Conservation (phyloP, 2,329 filamentous ascomycete genomes). For the Aureobasidium sp. region DNA sequence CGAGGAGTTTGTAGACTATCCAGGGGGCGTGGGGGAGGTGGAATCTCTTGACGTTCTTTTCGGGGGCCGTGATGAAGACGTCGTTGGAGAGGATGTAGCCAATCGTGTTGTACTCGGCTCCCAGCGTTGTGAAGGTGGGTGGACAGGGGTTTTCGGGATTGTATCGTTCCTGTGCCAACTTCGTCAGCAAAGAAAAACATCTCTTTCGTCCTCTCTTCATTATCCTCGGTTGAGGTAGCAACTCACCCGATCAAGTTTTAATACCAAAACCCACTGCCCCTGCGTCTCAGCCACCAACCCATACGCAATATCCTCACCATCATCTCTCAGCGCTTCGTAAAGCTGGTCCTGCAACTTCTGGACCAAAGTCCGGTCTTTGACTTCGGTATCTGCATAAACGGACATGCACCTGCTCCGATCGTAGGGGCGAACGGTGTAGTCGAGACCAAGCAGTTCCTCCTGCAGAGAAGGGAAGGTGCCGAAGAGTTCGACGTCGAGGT, state of each 20-base stretch:
- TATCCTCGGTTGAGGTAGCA: neutral
- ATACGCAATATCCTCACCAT: neutral
- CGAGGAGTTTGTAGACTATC: neutral
- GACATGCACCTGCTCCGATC: neutral
- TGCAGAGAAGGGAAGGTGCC: neutral
- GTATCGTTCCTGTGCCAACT: neutral
- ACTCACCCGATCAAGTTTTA: neutral
- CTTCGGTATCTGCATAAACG: neutral
- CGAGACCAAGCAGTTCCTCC: neutral
- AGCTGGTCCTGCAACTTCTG: slow-evolving; percentile 1
- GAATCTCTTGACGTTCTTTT: neutral
- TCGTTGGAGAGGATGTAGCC: slow-evolving; percentile 8
- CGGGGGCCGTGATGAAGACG: neutral
- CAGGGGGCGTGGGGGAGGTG: neutral
- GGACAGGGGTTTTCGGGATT: neutral
- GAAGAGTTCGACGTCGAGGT: slow-evolving; percentile 10
- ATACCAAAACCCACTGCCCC: neutral
- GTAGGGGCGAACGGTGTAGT: neutral
- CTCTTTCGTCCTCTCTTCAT: too few relatives aligned
- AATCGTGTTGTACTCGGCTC: neutral
- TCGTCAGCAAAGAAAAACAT: too few relatives aligned
- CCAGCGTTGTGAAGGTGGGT: neutral
- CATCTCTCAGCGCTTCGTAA: neutral
- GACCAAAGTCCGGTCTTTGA: neutral
- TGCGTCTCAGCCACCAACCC: neutral